phyloP scores from a whole-genome alignment of 2,329 filamentous ascomycete species.

The Epichloe bromicola region DNA sequence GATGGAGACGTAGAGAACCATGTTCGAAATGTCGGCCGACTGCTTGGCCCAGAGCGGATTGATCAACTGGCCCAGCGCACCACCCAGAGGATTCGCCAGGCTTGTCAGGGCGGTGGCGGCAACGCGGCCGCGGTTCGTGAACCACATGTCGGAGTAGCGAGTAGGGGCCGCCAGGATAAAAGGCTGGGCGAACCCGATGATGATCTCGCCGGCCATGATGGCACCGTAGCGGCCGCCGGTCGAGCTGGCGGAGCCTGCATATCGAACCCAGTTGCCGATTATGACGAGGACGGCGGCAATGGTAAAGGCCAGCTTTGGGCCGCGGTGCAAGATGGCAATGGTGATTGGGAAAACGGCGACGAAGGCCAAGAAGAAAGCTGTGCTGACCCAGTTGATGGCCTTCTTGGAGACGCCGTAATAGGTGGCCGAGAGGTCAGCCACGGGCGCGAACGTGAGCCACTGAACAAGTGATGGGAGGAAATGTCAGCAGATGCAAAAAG shows the following conservation, averaged over 20 bases:
- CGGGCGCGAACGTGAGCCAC: conserved; percentile 89
- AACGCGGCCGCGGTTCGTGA: conserved; percentile 70
- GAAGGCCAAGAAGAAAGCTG: conserved; percentile 76
- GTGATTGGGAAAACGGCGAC: conserved; percentile 56
- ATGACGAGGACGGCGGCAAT: conserved; percentile 60
- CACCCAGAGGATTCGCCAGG: conserved; percentile 81
- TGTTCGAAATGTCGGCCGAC: conserved; percentile 55
- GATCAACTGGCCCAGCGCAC: conserved; percentile 76
- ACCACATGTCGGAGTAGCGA: conserved; percentile 89
- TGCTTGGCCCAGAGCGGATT: conserved; percentile 61
- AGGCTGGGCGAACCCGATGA: conserved; percentile 80
- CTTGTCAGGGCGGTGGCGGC: conserved; percentile 76
- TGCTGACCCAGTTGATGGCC: conserved; percentile 87
- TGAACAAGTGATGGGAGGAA: conserved; percentile 5
- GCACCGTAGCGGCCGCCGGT: conserved; percentile 53
- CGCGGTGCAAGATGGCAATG: conserved; percentile 67
- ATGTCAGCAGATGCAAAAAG: background rate
- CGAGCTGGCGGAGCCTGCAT: conserved; percentile 49
- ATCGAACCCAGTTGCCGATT: conserved; percentile 83
- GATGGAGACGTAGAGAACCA: conserved; percentile 75
- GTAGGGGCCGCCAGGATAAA: conserved; percentile 86
- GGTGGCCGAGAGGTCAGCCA: conserved; percentile 57
- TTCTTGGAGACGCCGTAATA: conserved; percentile 68
- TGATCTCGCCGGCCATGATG: conserved; percentile 82
- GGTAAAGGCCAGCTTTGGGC: conserved; percentile 68